Conservation (phyloP, 352 stramenopile species). For the Blastocystis sp. region DNA sequence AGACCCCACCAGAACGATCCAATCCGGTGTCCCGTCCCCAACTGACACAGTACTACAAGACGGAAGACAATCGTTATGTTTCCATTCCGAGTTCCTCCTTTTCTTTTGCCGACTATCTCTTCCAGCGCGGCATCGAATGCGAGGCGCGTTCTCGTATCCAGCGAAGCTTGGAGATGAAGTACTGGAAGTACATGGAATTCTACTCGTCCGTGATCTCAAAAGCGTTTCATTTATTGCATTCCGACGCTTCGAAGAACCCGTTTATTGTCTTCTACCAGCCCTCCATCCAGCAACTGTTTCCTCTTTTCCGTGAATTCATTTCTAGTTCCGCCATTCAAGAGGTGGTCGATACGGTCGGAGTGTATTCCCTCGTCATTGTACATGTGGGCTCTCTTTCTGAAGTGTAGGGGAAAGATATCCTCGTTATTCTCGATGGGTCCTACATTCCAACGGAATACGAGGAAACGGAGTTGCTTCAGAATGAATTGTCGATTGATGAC, state of each 20-base stretch:
- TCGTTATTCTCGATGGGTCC: not conserved
- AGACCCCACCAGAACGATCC: not conserved
- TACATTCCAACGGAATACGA: conserved; percentile 10
- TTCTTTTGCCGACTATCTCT: not conserved
- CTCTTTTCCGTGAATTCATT: not conserved
- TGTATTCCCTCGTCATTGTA: conserved; percentile 12
- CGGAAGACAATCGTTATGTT: not conserved
- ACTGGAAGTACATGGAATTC: conserved; percentile 40
- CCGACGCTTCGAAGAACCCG: not conserved
- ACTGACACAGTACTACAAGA: not conserved
- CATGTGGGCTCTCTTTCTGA: not conserved
- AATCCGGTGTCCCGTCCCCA: not conserved
- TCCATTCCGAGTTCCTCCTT: not conserved
- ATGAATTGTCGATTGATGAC: not conserved
- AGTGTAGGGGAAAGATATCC: not conserved
- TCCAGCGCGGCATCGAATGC: not conserved
- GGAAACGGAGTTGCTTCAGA: not conserved
- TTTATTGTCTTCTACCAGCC: conserved; percentile 15
- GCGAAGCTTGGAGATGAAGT: conserved; percentile 1
- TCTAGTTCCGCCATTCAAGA: conserved; percentile 16
- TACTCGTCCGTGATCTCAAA: conserved; percentile 2
- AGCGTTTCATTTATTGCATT: not conserved
- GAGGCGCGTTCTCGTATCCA: not conserved
- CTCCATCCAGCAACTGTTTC: not conserved
- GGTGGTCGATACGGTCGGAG: not conserved